Conservation (phyloP, 2,329 filamentous ascomycete genomes). For the Amesomyces nigricolor region DNA sequence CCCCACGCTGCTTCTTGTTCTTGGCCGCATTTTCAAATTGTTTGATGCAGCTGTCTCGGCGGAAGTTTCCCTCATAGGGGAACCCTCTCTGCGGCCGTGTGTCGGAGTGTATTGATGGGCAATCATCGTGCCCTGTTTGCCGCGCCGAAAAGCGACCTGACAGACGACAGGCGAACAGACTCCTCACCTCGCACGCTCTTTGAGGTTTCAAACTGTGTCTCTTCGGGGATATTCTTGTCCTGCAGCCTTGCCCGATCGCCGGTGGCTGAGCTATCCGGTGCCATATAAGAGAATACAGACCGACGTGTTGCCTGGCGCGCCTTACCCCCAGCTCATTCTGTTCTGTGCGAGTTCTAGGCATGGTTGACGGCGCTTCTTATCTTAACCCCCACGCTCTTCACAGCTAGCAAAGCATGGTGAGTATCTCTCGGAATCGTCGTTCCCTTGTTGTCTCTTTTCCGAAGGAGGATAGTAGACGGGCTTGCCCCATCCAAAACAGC, state of each 20-base stretch:
- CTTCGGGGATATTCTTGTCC: background rate
- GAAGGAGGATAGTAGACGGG: no score
- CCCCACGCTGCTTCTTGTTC: background rate
- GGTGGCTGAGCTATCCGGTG: conserved; percentile 5
- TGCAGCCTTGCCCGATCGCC: background rate
- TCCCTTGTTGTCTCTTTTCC: no score
- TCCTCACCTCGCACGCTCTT: conserved; percentile 21
- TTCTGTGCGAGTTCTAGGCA: background rate
- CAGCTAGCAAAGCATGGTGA: conserved; percentile 23
- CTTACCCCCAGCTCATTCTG: background rate
- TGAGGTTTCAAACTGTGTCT: background rate
- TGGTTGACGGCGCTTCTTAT: conserved; percentile 10
- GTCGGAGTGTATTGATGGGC: conserved; percentile 22
- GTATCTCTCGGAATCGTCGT: background rate
- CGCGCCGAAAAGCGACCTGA: background rate
- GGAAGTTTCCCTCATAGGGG: conserved; percentile 7
- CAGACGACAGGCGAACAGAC: background rate
- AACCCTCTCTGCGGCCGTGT: conserved; percentile 9
- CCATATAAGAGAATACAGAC: conserved; percentile 14
- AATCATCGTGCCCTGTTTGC: conserved; percentile 12
- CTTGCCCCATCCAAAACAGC: no score
- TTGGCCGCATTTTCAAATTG: background rate
- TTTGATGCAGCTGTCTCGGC: conserved; percentile 9
- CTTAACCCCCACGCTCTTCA: conserved; percentile 6
- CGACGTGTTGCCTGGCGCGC: background rate